Evolutionary conservation across 2,329 filamentous ascomycete species (phyloP), one percentile per base, ranked within the genome.

Genomic region (Endoconidiophora laricicola): DNA sequence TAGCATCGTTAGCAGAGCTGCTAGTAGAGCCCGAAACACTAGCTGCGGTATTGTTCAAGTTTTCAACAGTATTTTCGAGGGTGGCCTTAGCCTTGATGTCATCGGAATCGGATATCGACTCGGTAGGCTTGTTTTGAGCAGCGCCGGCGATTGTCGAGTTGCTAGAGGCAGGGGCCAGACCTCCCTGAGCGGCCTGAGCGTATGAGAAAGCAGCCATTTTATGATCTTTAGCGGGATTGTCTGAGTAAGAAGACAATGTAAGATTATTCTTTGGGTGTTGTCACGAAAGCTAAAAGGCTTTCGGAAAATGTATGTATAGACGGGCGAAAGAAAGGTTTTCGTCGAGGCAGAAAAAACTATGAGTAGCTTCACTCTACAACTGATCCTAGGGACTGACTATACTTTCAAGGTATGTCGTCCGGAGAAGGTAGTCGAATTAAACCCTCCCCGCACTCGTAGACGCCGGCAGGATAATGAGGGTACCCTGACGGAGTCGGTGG

Each of bases 171-270:
- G 50, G 37, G 29, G 51, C 26, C 24, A 46, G 47, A n/a, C 76
- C 60, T 33, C 88, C 86, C 66, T 91, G 91, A 54, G 90, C 90
- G 61, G 90, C 90, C 73, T 94, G 87, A 60, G 90, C 90, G 66
- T 96, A 96, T 54, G 90, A 95, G 63, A 95, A 94, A 52, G 65
- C 64, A 56, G 73, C 73, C 74, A 77, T 78, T 53, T 46, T 50
- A 18, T 24, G 29, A 42, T 36, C 26, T 33, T 33, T 10, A 10
- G 5, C 7, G 10, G 6, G 12, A 33, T 33, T 33, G 26, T 10
- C 26, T 33, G 2, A 46, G 12, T 12, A 46, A 26, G 3, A 46
- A n/a, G 20, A 46, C 6, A 24, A 24, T 12, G 16, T 22, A 46
- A 20, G 9, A 38, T 29, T 23, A 16, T 33, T 33, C 26, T 5